A percentile compares a stretch with the other conserved stretches of the same genome.
Evolutionary conservation across 2,329 filamentous ascomycete species (phyloP).

Genomic region (Aspergillus pseudoglaucus): DNA sequence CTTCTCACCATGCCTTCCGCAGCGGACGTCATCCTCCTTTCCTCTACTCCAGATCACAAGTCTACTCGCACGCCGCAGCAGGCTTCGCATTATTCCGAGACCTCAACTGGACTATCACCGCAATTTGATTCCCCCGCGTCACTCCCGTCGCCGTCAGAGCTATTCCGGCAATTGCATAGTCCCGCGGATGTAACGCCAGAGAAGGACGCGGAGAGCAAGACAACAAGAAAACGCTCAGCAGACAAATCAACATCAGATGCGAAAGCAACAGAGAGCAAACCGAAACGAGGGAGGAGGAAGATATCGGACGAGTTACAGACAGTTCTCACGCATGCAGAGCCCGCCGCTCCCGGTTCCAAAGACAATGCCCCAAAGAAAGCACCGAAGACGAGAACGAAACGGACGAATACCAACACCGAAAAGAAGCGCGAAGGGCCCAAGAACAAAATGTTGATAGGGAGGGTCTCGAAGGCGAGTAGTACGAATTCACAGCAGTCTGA

Average conservation of each 20-base stretch:
- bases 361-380: conserved; percentile 14
- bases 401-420: conserved; percentile 16
- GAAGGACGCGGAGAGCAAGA: conserved; percentile 8
- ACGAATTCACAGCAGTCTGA: conserved; percentile 6
- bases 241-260: conserved; percentile 3
- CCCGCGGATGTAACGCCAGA: conserved; percentile 11
- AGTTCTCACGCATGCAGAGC: not conserved
- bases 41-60: conserved; percentile 34
- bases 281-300: conserved; percentile 11
- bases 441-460: conserved; percentile 31
- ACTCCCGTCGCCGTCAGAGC: conserved; percentile 20
- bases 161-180: conserved; percentile 15
- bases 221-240: conserved; percentile 8
- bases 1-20: conserved; percentile 31
- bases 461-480: conserved; percentile 27
- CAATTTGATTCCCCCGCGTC: conserved; percentile 17
- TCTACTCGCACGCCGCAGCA: conserved; percentile 26
- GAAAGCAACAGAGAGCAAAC: conserved; percentile 5
- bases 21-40: conserved; percentile 34
- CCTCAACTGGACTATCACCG: conserved; percentile 11
- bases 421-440: conserved; percentile 18
- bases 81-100: conserved; percentile 9
- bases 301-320: conserved; percentile 4
- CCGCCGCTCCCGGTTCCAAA: conserved; percentile 6
- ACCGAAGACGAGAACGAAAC: conserved; percentile 17